These are phyloP conservation scores for Cochliopodium minus DNA, from an alignment of 208 protist genomes.

Conservation along the genomic window DNA sequence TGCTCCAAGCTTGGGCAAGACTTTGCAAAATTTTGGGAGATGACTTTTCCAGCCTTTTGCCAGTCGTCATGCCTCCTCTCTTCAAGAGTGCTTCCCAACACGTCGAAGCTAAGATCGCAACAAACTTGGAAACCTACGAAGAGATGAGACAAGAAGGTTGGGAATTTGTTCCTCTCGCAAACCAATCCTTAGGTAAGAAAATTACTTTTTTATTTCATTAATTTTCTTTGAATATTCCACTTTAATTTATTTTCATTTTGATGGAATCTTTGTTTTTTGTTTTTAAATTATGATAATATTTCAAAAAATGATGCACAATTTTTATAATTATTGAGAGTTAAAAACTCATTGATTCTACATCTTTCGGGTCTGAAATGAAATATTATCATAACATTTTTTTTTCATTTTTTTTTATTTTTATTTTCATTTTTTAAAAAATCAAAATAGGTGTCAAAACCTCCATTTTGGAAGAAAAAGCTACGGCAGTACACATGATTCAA, in stretches of 20 bases:
- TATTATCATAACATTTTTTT: too few species aligned
- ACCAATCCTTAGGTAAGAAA: slow-evolving; percentile 25
- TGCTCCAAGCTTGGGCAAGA: slow-evolving; percentile 39
- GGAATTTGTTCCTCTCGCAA: slow-evolving; percentile 28
- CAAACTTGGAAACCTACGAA: slow-evolving; percentile 4
- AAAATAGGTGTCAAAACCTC: slow-evolving; percentile 32
- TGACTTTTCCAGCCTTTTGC: slow-evolving; percentile 50
- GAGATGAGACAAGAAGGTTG: slow-evolving; percentile 24
- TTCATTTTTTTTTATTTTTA: too few species aligned
- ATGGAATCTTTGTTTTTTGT: too few species aligned
- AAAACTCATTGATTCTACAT: too few species aligned
- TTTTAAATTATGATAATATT: too few species aligned
- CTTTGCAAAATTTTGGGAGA: slow-evolving; percentile 45
- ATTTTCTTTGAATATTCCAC: too few species aligned
- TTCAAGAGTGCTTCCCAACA: slow-evolving; percentile 26
- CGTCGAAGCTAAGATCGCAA: background rate
- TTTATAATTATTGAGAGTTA: too few species aligned
- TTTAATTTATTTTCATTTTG: too few species aligned
- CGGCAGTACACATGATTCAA: slow-evolving; percentile 35
- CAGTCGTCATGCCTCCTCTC: slow-evolving; percentile 36
- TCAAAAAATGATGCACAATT: too few species aligned
- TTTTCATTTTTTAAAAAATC: too few species aligned
- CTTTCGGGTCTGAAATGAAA: too few species aligned
- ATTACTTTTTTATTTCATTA: too few species aligned
- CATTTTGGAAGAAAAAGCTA: slow-evolving; percentile 50